phyloP scores from a whole-genome alignment of 2,329 filamentous ascomycete genomes.

The Hypomyces perniciosus region DNA sequence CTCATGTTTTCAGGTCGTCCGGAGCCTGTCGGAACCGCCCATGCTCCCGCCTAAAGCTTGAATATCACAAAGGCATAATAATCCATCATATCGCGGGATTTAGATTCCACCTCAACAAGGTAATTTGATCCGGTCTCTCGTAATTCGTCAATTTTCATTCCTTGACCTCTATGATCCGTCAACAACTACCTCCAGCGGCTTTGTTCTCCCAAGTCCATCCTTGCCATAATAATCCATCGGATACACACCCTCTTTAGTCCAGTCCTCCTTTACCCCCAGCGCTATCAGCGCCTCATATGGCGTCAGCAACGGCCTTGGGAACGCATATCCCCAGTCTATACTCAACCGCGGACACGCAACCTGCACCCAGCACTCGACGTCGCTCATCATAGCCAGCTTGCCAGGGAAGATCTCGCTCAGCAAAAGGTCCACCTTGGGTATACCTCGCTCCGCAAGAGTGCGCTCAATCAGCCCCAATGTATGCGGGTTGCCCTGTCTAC shows the following conservation, averaged over 20 bases:
- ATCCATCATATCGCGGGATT: neutral
- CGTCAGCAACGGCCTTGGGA: constrained; percentile 78
- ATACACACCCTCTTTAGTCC: constrained; percentile 62
- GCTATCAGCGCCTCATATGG: constrained; percentile 93
- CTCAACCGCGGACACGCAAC: constrained; percentile 94
- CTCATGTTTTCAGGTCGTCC: constrained; percentile 77
- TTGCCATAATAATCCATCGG: constrained; percentile 98
- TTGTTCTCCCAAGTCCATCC: constrained; percentile 81
- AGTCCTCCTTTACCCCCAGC: constrained; percentile 72
- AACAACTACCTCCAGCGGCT: constrained; percentile 31
- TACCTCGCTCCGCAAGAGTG: constrained; percentile 62
- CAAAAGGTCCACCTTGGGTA: constrained; percentile 78
- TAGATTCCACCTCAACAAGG: neutral
- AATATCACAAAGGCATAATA: neutral
- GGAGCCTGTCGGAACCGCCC: constrained; percentile 65
- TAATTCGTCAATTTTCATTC: neutral
- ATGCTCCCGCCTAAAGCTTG: constrained; percentile 16
- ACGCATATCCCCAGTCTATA: constrained; percentile 99
- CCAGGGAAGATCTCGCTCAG: constrained; percentile 95
- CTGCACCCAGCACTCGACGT: constrained; percentile 97
- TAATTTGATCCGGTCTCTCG: neutral
- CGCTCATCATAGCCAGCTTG: constrained; percentile 86
- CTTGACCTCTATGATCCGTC: constrained; percentile 11
- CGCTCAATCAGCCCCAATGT: constrained; percentile 83
- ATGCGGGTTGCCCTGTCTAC: constrained; percentile 91